A percentile compares a stretch with the other conserved stretches of the same genome.
Evolutionary conservation across 2,329 filamentous ascomycete species (phyloP).

Genomic region (Amphichorda felina): DNA sequence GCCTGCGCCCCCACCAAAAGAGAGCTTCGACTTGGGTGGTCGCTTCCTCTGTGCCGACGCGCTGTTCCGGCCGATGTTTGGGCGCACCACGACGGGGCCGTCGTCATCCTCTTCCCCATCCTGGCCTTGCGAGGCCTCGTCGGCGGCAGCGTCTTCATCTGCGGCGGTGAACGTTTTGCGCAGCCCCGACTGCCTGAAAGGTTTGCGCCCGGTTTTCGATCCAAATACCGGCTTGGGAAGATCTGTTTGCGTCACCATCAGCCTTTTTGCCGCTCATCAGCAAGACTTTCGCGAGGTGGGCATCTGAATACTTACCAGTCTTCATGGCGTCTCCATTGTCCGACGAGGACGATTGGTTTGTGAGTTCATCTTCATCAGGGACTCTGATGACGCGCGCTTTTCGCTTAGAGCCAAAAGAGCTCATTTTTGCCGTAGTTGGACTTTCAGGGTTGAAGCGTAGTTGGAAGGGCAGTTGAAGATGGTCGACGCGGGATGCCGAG

Average conservation of each 20-base stretch:
- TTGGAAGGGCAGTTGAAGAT: constrained; percentile 56
- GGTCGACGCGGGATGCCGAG: constrained; percentile 15
- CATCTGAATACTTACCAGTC: constrained; percentile 22
- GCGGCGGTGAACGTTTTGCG: constrained; percentile 41
- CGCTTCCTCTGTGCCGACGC: constrained; percentile 58
- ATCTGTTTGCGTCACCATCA: constrained; percentile 17
- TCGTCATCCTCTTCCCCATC: constrained; percentile 29
- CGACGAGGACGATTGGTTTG: constrained; percentile 7
- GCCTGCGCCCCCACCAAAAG: constrained; percentile 58
- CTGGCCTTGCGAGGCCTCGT: constrained; percentile 7
- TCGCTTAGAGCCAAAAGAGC: constrained; percentile 42
- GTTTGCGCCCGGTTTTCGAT: constrained; percentile 34
- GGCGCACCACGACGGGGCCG: constrained; percentile 36
- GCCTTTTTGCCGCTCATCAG: constrained; percentile 20
- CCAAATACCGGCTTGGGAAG: constrained; percentile 24
- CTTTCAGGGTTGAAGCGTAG: neutral
- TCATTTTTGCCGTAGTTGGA: constrained; percentile 25
- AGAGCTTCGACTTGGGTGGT: constrained; percentile 50
- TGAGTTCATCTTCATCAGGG: constrained; percentile 49
- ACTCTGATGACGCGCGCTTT: constrained; percentile 70
- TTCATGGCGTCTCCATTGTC: constrained; percentile 14
- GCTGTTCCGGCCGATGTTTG: constrained; percentile 30
- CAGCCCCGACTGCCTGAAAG: constrained; percentile 44
- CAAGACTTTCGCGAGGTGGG: constrained; percentile 8
- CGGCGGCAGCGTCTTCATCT: constrained; percentile 19